Evolutionary conservation across 2,329 filamentous ascomycete species (phyloP).

Genomic region (Hypoxylon sp.): DNA sequence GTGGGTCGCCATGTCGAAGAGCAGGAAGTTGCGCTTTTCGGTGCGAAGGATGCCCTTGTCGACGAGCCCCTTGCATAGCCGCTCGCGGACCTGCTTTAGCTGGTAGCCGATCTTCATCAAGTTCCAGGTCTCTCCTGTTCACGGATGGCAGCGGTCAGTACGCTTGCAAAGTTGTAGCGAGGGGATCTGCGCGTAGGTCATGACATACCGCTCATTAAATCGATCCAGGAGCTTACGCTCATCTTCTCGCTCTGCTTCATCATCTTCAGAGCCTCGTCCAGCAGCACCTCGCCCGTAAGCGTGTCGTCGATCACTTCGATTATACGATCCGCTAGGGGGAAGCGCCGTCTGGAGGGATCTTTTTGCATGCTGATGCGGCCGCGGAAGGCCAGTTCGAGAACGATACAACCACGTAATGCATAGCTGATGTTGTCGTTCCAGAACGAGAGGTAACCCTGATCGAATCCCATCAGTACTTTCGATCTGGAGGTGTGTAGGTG

Average conservation of each 20-base stretch:
- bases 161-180: conserved; percentile 16
- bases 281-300: conserved; percentile 93
- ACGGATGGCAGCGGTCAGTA: conserved; percentile 29
- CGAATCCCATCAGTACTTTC: conserved; percentile 37
- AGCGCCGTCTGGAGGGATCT: conserved; percentile 90
- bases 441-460: conserved; percentile 95
- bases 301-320: conserved; percentile 99
- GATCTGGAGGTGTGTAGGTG: background rate
- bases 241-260: conserved; percentile 99
- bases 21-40: conserved; percentile 98
- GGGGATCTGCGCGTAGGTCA: background rate
- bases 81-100: conserved; percentile 98
- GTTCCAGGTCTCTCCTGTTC: conserved; percentile 96
- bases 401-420: conserved; percentile 96
- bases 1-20: conserved; percentile 99
- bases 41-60: conserved; percentile 99
- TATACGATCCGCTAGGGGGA: conserved; percentile 90
- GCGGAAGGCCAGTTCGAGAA: conserved; percentile 95
- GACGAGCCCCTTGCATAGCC: conserved; percentile 95
- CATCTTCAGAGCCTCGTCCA: conserved; percentile 99
- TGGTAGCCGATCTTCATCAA: conserved; percentile 99
- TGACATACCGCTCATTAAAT: conserved; percentile 92
- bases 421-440: conserved; percentile 99
- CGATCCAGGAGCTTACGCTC: conserved; percentile 99
- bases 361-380: conserved; percentile 99